Conservation (phyloP, 1,284 basidiomycete genomes). For the Bondarzewia mesenterica region DNA sequence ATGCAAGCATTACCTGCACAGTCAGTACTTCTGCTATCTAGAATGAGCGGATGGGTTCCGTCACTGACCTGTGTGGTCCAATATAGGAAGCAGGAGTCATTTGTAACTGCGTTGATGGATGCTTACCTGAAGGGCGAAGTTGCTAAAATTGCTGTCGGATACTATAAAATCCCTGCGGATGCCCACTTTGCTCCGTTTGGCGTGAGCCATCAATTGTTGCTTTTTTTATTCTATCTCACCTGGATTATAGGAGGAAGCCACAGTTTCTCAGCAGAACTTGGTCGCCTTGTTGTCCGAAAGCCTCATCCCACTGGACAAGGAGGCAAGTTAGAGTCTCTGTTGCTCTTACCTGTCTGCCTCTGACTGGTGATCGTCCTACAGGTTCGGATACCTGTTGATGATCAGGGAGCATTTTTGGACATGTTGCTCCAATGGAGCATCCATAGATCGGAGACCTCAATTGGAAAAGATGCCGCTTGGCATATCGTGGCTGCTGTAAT, state of each 20-base stretch:
- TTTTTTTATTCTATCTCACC: neutral
- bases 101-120: slow-evolving; percentile 42
- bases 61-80: too few species aligned
- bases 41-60: neutral
- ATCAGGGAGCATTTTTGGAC: slow-evolving; percentile 44
- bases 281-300: slow-evolving; percentile 61
- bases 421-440: slow-evolving; percentile 54
- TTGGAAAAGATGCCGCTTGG: slow-evolving; percentile 53
- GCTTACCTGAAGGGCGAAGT: slow-evolving; percentile 58
- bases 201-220: slow-evolving; percentile 22
- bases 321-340: slow-evolving; percentile 46
- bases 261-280: slow-evolving; percentile 48
- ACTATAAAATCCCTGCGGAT: slow-evolving; percentile 35
- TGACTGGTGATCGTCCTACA: slow-evolving; percentile 17
- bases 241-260: slow-evolving; percentile 33
- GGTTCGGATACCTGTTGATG: slow-evolving; percentile 40
- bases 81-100: slow-evolving; percentile 49
- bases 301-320: slow-evolving; percentile 52
- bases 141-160: slow-evolving; percentile 44
- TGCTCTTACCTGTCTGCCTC: neutral
- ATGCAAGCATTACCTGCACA: slow-evolving; percentile 52
- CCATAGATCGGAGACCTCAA: slow-evolving; percentile 35
- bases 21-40: slow-evolving; percentile 36
- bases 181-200: slow-evolving; percentile 36
- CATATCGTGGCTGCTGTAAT: slow-evolving; percentile 61